A percentile compares a stretch with the other conserved stretches of the same genome.
These are phyloP conservation scores for Paragyromitra xinjiangensis DNA, from an alignment of 495 filamentous ascomycete genomes.

Conservation along the genomic window DNA sequence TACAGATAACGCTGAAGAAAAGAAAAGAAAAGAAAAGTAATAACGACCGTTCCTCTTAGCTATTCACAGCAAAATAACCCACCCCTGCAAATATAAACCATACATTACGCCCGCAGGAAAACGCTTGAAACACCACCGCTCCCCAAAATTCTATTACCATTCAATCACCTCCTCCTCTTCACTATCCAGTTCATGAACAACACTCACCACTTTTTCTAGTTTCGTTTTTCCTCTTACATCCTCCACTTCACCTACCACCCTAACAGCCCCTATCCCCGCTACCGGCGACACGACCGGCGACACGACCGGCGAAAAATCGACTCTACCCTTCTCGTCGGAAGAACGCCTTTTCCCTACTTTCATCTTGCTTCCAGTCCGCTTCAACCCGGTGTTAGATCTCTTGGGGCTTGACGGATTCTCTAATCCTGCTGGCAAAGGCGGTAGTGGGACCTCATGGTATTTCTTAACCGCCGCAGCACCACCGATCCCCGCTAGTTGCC, in stretches of 20 bases:
- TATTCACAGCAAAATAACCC: neutral
- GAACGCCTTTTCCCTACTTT: constrained; percentile 8
- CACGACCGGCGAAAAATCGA: constrained; percentile 7
- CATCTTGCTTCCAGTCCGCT: constrained; percentile 12
- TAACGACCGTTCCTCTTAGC: neutral
- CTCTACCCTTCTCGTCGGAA: neutral
- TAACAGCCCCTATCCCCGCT: constrained; percentile 7
- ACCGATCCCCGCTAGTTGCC: constrained; percentile 27
- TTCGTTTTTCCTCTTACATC: constrained; percentile 18
- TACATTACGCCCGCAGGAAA: constrained; percentile 7
- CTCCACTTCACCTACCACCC: neutral
- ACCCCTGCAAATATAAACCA: neutral
- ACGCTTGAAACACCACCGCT: neutral
- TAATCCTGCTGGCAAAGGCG: constrained; percentile 20
- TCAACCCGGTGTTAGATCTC: constrained; percentile 23
- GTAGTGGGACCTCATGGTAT: constrained; percentile 40
- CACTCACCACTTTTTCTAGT: neutral
- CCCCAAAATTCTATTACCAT: constrained; percentile 12
- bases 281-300: neutral
- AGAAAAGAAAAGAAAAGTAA: neutral
- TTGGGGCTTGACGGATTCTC: constrained; percentile 1
- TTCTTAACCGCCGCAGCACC: constrained; percentile 27
- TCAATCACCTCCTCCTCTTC: constrained; percentile 35
- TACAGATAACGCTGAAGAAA: neutral
- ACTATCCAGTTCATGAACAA: constrained; percentile 27